Evolutionary conservation across 805 yeast species (phyloP).

Genomic region (Yarrowia sp.): DNA sequence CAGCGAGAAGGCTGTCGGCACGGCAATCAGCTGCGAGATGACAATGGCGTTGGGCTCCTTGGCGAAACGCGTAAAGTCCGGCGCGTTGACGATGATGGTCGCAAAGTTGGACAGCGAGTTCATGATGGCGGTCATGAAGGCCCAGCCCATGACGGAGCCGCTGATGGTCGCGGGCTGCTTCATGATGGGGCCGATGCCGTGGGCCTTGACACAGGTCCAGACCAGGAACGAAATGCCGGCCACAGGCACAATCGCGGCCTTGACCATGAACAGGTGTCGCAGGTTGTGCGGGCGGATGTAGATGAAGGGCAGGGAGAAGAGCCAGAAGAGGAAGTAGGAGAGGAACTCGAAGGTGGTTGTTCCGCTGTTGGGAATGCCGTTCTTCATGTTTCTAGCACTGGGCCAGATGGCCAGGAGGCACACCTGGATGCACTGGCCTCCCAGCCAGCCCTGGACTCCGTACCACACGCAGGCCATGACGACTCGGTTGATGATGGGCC

Average conservation of each 20-base stretch:
- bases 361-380: conserved; percentile 57
- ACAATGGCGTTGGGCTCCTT: conserved; percentile 51
- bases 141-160: conserved; percentile 75
- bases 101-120: conserved; percentile 82
- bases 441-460: conserved; percentile 80
- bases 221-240: conserved; percentile 81
- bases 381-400: conserved; percentile 37
- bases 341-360: conserved; percentile 72
- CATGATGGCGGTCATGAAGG: conserved; percentile 74
- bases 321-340: conserved; percentile 79
- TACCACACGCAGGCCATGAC: conserved; percentile 88
- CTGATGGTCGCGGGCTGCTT: conserved; percentile 51
- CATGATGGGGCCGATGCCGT: conserved; percentile 73
- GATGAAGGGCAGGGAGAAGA: conserved; percentile 72
- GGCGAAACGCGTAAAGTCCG: conserved; percentile 86
- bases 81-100: conserved; percentile 82
- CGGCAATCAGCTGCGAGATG: conserved; percentile 59
- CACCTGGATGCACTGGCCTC: conserved; percentile 75
- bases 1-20: conserved; percentile 74
- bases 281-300: conserved; percentile 80
- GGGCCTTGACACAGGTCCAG: conserved; percentile 80
- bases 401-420: conserved; percentile 78
- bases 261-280: conserved; percentile 79
- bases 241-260: conserved; percentile 73
- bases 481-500: conserved; percentile 87